A percentile compares a stretch with the other conserved stretches of the same genome.
Conservation (phyloP, 108 stramenopile genomes). For the Craspedostauros australis region DNA sequence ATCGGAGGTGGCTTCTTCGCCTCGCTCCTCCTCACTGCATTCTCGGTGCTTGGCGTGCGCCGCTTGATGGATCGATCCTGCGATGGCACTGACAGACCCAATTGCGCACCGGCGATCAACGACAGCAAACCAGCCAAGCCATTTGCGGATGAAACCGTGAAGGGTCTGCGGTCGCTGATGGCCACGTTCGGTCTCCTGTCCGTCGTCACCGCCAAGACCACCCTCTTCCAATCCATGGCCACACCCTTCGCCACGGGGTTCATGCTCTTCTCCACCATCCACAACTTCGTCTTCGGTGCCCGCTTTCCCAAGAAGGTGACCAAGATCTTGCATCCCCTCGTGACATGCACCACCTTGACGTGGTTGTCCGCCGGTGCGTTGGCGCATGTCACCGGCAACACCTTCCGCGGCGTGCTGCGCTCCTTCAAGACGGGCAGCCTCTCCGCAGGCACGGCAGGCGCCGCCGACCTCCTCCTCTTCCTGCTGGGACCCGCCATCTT, state of each 20-base stretch:
- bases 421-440: constrained; percentile 45
- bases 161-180: constrained; percentile 19
- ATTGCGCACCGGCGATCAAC: too few relatives aligned
- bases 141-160: constrained; percentile 30
- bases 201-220: constrained; percentile 10
- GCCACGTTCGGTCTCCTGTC: constrained; percentile 28
- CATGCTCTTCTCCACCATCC: constrained; percentile 53
- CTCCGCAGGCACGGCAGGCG: constrained; percentile 30
- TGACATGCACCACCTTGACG: constrained; percentile 60
- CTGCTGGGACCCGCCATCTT: constrained; percentile 76
- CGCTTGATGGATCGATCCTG: too few relatives aligned
- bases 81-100: too few relatives aligned
- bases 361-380: constrained; percentile 37
- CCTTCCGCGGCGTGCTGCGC: constrained; percentile 40
- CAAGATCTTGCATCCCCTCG: constrained; percentile 59
- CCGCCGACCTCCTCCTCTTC: constrained; percentile 66
- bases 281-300: constrained; percentile 69
- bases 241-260: constrained; percentile 33
- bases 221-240: constrained; percentile 2
- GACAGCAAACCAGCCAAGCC: constrained; percentile 28
- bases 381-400: constrained; percentile 34
- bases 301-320: constrained; percentile 55
- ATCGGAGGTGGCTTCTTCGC: constrained; percentile 40
- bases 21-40: constrained; percentile 35
- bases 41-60: constrained; percentile 34